Conservation (phyloP, 108 stramenopile genomes). For the Parmales sp. region DNA sequence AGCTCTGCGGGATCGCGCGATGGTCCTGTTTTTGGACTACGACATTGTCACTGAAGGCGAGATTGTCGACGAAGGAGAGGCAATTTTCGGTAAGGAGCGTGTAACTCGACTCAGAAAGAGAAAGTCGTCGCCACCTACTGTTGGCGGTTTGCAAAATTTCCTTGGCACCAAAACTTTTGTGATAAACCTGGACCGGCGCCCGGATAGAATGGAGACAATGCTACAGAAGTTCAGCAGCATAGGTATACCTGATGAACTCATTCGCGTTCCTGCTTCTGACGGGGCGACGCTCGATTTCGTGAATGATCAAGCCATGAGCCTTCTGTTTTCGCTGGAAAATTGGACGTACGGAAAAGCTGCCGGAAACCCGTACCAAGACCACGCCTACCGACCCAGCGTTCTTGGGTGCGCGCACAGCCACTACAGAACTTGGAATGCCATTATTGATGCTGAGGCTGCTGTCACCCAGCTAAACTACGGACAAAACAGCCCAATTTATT, state of each 20-base stretch:
- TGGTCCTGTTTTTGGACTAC: not conserved
- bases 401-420: not conserved
- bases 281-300: not conserved
- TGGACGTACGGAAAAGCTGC: not conserved
- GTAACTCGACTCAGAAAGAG: not conserved
- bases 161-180: not conserved
- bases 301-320: not conserved
- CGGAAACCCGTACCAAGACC: not conserved
- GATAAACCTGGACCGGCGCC: not conserved
- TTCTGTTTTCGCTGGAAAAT: not conserved
- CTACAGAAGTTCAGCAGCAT: not conserved
- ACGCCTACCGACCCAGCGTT: not conserved
- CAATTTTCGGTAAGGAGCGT: not conserved
- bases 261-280: not conserved
- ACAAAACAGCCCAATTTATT: not conserved
- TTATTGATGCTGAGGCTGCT: not conserved
- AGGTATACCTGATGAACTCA: not conserved
- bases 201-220: not conserved
- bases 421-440: not conserved
- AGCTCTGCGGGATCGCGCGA: not conserved
- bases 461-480: not conserved
- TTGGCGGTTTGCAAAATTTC: not conserved
- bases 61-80: not conserved
- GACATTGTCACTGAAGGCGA: not conserved
- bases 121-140: not conserved